A percentile compares a stretch with the other conserved stretches of the same genome.
Evolutionary conservation across 805 yeast genomes (phyloP).

Genomic region (Metschnikowia gruessii): DNA sequence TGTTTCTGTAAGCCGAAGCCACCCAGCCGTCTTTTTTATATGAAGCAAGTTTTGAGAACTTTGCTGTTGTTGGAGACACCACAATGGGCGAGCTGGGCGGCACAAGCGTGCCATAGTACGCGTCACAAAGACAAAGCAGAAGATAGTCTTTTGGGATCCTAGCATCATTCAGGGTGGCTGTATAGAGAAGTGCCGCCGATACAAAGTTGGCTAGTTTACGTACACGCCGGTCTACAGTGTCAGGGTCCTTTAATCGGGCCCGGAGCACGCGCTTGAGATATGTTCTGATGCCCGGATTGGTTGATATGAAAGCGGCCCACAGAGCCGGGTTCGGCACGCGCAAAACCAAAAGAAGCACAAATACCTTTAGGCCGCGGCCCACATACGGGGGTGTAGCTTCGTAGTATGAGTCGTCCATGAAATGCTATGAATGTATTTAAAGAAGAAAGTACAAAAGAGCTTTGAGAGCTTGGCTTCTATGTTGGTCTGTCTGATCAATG

Average conservation of each 20-base stretch:
- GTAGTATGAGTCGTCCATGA: slow-evolving; percentile 19
- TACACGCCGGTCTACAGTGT: slow-evolving; percentile 18
- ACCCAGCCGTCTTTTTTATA: slow-evolving; percentile 22
- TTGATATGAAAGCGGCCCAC: slow-evolving; percentile 32
- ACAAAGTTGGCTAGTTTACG: slow-evolving; percentile 25
- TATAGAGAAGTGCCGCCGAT: slow-evolving; percentile 25
- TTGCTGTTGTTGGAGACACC: slow-evolving; percentile 28
- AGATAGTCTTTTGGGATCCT: slow-evolving; percentile 39
- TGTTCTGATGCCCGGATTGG: slow-evolving; percentile 31
- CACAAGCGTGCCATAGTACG: slow-evolving; percentile 31
- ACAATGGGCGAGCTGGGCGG: slow-evolving; percentile 34
- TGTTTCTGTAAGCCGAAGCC: slow-evolving; percentile 25
- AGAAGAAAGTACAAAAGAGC: too few species aligned
- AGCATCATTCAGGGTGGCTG: slow-evolving; percentile 26
- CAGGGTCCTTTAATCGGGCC: slow-evolving; percentile 9
- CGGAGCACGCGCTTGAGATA: slow-evolving; percentile 3
- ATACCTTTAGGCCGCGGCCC: slow-evolving; percentile 29
- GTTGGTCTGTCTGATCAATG: too few species aligned
- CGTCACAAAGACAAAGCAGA: slow-evolving; percentile 32
- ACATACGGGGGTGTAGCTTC: slow-evolving; percentile 3
- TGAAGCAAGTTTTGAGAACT: slow-evolving; percentile 25
- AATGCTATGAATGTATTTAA: too few species aligned
- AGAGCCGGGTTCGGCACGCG: slow-evolving; percentile 25
- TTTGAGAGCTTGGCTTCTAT: too few species aligned
- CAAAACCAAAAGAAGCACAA: slow-evolving; percentile 23